Evolutionary conservation across 768 basidiomycete genomes (phyloP), one percentile per base, ranked within the genome.

Genomic region (Hygrophoropsis aurantiaca): DNA sequence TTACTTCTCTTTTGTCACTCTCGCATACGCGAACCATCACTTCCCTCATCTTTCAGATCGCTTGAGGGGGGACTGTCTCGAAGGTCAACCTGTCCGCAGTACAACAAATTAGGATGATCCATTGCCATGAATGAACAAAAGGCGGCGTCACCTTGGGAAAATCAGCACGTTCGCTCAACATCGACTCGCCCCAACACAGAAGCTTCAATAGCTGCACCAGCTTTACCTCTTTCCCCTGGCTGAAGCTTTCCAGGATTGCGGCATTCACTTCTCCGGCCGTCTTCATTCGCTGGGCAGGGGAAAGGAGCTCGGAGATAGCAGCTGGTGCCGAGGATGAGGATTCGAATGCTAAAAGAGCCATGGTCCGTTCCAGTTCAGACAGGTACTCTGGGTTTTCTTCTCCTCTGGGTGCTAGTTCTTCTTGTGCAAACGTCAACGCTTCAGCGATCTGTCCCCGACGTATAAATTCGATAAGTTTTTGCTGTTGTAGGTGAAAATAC

Each of bases 201-300:
- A 97, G 72, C 68, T 87, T 84, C 65, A 97, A 67, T 61, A 97
- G 62, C 15, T 83, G 84, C 23, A 86, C 81, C 42, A 97, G 69
- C 68, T 95, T 97, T 47, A 94, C 90, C 63, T 95, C 90, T 62
- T 87, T 88, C 0, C 93, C 92, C 58, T 97, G 91, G 55, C 92
- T 89, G 52, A 93, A 74, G 59, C 87, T 89, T 59, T 94, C 90
- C 61, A 99, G 71, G 46, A 99, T 95, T 25, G 95, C 94, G 1
- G 90, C 87, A 61, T 99, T 99, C 62, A 98, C 84, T 70, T 95
- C 92, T 18, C 88, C 85, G 1, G 94, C 94, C n/a, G 94, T 95
- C 70, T 87, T 89, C 80, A 91, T 79, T 41, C 95, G 79, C 64
- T 97, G 94, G 18, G 82, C 84, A 24, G 90, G 87, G 23, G 87